phyloP scores from a whole-genome alignment of 1,284 basidiomycete species.

The Golubevia pallescens region DNA sequence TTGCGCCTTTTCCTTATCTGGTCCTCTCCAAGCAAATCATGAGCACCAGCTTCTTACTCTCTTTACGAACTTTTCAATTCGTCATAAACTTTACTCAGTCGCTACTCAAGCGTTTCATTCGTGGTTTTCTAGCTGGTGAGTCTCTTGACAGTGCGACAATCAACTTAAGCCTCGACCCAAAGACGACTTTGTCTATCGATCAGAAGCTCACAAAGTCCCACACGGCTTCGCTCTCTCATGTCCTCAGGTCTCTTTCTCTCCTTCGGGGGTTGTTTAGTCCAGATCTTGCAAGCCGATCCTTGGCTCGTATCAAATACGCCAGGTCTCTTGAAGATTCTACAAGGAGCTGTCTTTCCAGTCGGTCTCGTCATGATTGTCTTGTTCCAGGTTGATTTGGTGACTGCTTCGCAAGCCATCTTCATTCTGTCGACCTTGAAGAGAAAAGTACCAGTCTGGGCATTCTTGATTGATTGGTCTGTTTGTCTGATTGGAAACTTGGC shows the following conservation, averaged over 20 bases:
- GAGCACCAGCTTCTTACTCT: too few relatives aligned
- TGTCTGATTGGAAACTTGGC: constrained; percentile 38
- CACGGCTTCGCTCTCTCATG: background rate
- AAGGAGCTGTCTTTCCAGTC: constrained; percentile 39
- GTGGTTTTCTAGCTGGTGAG: too few relatives aligned
- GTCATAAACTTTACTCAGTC: too few relatives aligned
- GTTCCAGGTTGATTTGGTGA: constrained; percentile 42
- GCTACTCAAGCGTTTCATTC: too few relatives aligned
- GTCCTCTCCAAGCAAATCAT: too few relatives aligned
- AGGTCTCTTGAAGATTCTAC: constrained; percentile 38
- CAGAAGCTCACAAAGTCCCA: too few relatives aligned
- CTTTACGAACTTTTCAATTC: too few relatives aligned
- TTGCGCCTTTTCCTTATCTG: constrained; percentile 11
- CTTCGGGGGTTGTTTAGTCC: constrained; percentile 37
- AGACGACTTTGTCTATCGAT: too few relatives aligned
- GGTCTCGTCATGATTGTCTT: constrained; percentile 50
- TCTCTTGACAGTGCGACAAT: too few relatives aligned
- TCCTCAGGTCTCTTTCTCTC: constrained; percentile 36
- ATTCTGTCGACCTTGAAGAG: constrained; percentile 42
- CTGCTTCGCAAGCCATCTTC: constrained; percentile 43
- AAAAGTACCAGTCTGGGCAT: constrained; percentile 38
- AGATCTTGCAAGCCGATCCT: constrained; percentile 40
- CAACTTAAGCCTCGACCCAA: too few relatives aligned
- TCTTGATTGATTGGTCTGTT: constrained; percentile 42
- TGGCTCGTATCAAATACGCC: constrained; percentile 42